Conservation (phyloP, 176 grass and related monocot genomes). For the Cymbopogon citratus region DNA sequence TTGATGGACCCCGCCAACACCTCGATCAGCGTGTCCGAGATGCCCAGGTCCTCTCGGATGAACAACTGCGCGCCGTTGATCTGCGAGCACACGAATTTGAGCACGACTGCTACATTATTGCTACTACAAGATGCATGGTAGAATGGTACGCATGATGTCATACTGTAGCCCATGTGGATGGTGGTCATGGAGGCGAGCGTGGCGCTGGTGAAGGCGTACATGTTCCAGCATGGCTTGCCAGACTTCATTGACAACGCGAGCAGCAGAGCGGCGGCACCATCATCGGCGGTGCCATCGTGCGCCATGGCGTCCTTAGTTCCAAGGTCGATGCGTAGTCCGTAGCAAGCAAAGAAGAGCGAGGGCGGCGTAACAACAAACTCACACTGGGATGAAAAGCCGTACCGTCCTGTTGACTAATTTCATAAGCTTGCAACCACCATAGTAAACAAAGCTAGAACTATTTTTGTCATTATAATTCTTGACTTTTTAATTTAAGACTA, state of each 20-base stretch:
- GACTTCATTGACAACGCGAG: not conserved
- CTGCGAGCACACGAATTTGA: not conserved
- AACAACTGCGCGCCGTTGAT: slow-evolving; percentile 57
- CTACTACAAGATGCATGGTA: not conserved
- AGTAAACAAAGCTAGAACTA: no score
- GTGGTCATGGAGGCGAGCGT: slow-evolving; percentile 41
- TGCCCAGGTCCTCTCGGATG: slow-evolving; percentile 38
- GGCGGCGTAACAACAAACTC: not conserved
- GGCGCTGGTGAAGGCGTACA: slow-evolving; percentile 10
- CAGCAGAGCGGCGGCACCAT: not conserved
- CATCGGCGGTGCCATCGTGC: not conserved
- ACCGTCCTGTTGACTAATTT: not conserved
- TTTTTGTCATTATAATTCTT: no score
- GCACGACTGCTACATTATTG: no score
- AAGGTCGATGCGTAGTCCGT: not conserved
- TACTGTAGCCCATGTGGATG: slow-evolving; percentile 43
- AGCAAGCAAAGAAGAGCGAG: not conserved
- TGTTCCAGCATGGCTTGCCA: not conserved
- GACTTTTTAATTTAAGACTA: no score
- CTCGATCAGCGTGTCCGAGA: slow-evolving; percentile 36
- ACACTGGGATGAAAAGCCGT: no score
- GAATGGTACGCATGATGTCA: not conserved
- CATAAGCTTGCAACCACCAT: not conserved
- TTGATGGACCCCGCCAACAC: slow-evolving; percentile 37
- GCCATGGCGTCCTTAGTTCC: not conserved